A percentile compares a stretch with the other conserved stretches of the same genome.
phyloP scores from a whole-genome alignment of 345 rosid species.

The Chamaenerion angustifolium region DNA sequence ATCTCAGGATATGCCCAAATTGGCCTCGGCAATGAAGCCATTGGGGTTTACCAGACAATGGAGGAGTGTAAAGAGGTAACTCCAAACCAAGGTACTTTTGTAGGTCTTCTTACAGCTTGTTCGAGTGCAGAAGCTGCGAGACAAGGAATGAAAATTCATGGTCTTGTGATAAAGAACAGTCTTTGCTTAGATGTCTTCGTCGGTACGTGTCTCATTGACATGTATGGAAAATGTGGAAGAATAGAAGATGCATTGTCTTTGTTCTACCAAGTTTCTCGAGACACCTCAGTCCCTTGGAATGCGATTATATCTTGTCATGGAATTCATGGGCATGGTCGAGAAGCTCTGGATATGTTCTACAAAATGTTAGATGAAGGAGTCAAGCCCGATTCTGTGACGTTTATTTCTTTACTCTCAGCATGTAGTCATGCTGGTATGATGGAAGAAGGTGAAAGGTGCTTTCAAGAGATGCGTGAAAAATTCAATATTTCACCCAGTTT shows the following conservation, averaged over 20 bases:
- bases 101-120: slow-evolving; percentile 12
- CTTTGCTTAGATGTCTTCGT: slow-evolving; percentile 7
- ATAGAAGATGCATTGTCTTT: slow-evolving; percentile 9
- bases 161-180: slow-evolving; percentile 6
- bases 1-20: slow-evolving; percentile 14
- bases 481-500: slow-evolving; percentile 20
- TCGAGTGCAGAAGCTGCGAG: slow-evolving; percentile 10
- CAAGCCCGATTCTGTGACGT: slow-evolving; percentile 26
- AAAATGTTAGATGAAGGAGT: slow-evolving; percentile 23
- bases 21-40: slow-evolving; percentile 11
- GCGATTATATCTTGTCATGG: slow-evolving; percentile 33
- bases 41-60: slow-evolving; percentile 11
- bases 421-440: slow-evolving; percentile 44
- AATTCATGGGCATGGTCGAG: slow-evolving; percentile 32
- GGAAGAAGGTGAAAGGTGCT: slow-evolving; percentile 25
- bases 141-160: slow-evolving; percentile 14
- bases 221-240: slow-evolving; percentile 19
- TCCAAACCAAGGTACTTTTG: slow-evolving; percentile 13
- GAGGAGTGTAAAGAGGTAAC: slow-evolving; percentile 2
- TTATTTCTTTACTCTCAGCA: slow-evolving; percentile 30
- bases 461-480: slow-evolving; percentile 17
- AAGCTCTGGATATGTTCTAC: slow-evolving; percentile 22
- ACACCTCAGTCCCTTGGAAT: slow-evolving; percentile 27
- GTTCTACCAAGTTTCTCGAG: slow-evolving; percentile 7
- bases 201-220: slow-evolving; percentile 14